A percentile compares a stretch with the other conserved stretches of the same genome.
These are phyloP conservation scores for Penicillium cosmopolitanum DNA, from an alignment of 495 filamentous ascomycete genomes.

Conservation along the genomic window DNA sequence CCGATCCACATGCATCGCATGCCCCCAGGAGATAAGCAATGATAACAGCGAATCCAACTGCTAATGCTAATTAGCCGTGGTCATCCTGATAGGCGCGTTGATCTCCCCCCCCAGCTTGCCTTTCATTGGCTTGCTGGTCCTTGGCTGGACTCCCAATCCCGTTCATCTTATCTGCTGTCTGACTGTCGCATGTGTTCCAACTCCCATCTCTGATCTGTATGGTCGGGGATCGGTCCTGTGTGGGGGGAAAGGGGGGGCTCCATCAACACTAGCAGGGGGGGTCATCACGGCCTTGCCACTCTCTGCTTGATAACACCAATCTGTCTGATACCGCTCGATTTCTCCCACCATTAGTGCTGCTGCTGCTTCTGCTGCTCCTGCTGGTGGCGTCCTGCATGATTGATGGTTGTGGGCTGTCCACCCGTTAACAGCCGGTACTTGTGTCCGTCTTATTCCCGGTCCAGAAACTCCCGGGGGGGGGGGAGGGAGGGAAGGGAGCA, in stretches of 20 bases:
- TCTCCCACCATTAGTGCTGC: not conserved
- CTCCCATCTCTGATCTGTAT: no score
- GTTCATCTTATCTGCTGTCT: conserved; percentile 4
- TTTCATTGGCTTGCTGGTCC: no score
- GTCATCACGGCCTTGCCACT: not conserved
- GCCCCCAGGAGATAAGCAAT: not conserved
- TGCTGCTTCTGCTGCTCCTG: not conserved
- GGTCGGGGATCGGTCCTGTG: not conserved
- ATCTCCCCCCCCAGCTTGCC: not conserved
- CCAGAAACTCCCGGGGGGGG: not conserved
- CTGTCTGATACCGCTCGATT: not conserved
- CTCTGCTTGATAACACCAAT: not conserved
- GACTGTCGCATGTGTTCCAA: no score
- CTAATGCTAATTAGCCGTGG: conserved; percentile 40
- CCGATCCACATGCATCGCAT: not conserved
- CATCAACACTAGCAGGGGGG: not conserved
- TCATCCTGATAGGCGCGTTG: conserved; percentile 24
- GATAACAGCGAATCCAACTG: conserved; percentile 9
- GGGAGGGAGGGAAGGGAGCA: not conserved
- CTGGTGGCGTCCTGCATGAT: not conserved
- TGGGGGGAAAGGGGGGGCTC: not conserved
- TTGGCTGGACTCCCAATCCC: not conserved
- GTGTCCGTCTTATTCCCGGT: no score
- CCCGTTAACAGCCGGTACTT: not conserved
- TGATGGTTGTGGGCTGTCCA: not conserved